Base-by-base conservation (phyloP, 805 yeast species). In the Candida methanosorbosa region DNA sequence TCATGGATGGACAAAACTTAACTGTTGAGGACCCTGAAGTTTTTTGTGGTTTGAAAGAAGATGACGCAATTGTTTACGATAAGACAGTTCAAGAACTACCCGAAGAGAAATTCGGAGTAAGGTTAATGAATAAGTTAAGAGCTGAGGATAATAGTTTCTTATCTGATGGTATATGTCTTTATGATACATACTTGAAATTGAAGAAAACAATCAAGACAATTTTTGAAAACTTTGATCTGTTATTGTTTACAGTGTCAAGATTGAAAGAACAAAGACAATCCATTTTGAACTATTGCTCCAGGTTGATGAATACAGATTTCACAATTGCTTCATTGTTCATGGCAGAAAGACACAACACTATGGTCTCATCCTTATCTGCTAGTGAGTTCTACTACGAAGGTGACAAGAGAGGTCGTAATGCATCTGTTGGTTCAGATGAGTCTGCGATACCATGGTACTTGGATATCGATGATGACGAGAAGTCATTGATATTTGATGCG, bases 1-100 rank as follows among this genome's bases (percentile, higher is more conserved):
- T 84, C 9, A 70, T 83, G 68, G 74, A 78, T 31, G 68, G 82
- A 0, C 94, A 84, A 50, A 64, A 75, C 11, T 57, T 83, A 9
- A 80, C 92, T 0, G 56, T 82, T 9, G 73, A 69, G 20, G 94
- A 83, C 49, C 86, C 92, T 1, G 86, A 81, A 38, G 79, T 78
- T 2, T 83, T 83, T 55, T 65, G 67, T 33, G 72, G 81, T 0
- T 63, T 81, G 58, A 68, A 67, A 38, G 78, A 76, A 21, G 83
- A 78, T 26, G 66, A 78, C 26, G 57, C 66, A 26, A 42, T 60
- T 32, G 62, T 62, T 25, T 63, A 64, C 33, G 59, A 65, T 36
- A 55, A 65, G 19, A 62, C 62, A 9, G 50, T 56, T 2, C 45
- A 64, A 41, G 56, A 56, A 33, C 45, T 57, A 12, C 67, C 68